These are phyloP conservation scores for Apiotrichum akiyoshidainum DNA, from an alignment of 1,284 basidiomycete species.

Conservation along the genomic window DNA sequence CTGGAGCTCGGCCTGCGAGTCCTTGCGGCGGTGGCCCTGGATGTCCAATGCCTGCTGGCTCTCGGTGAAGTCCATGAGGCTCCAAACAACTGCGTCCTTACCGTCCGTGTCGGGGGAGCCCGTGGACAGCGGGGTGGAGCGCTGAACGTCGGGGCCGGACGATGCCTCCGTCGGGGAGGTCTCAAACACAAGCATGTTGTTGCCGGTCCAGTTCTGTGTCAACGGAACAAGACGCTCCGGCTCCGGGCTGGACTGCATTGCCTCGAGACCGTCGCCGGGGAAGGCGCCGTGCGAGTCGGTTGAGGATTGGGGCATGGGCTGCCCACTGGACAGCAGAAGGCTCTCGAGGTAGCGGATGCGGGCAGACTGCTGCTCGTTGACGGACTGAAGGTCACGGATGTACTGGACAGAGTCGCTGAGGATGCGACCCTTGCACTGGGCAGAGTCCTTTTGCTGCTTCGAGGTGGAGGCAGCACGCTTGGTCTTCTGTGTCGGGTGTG, in stretches of 20 bases:
- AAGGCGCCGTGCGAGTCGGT: slow-evolving; percentile 11
- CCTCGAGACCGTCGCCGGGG: slow-evolving; percentile 24
- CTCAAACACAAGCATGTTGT: slow-evolving; percentile 32
- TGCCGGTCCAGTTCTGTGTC: slow-evolving; percentile 19
- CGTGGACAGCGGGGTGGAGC: slow-evolving; percentile 24
- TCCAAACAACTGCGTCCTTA: slow-evolving; percentile 22
- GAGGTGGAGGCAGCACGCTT: slow-evolving; percentile 34
- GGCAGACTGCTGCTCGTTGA: slow-evolving; percentile 32
- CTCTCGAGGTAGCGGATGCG: slow-evolving; percentile 41
- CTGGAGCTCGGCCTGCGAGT: slow-evolving; percentile 32
- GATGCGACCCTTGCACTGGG: slow-evolving; percentile 45
- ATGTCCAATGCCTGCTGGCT: slow-evolving; percentile 1
- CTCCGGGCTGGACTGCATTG: slow-evolving; percentile 39
- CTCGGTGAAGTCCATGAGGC: slow-evolving; percentile 19
- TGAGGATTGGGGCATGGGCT: slow-evolving; percentile 9
- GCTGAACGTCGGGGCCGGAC: slow-evolving; percentile 24
- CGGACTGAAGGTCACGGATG: slow-evolving; percentile 38
- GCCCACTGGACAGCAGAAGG: slow-evolving; percentile 21
- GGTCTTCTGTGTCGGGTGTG: slow-evolving; percentile 21
- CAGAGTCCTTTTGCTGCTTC: slow-evolving; percentile 36
- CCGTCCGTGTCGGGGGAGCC: slow-evolving; percentile 26
- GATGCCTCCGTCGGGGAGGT: slow-evolving; percentile 35
- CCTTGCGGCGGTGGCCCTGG: slow-evolving; percentile 16
- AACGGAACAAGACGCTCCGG: slow-evolving; percentile 31
- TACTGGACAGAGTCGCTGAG: slow-evolving; percentile 42